A percentile compares a stretch with the other conserved stretches of the same genome.
Conservation (phyloP, 1,284 basidiomycete genomes). For the Meira nashicola region DNA sequence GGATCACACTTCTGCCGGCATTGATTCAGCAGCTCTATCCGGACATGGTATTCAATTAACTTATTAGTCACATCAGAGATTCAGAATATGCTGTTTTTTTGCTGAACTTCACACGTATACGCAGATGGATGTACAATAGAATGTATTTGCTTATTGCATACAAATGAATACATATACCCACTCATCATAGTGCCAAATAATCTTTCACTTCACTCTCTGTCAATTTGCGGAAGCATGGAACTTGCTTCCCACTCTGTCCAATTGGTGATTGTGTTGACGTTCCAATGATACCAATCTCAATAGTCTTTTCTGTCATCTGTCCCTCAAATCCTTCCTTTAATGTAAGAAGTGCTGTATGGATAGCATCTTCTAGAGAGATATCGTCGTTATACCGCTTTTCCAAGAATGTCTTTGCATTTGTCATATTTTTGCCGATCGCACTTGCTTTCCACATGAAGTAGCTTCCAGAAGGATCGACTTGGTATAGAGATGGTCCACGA, state of each 20-base stretch:
- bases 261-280: slow-evolving; percentile 50
- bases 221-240: slow-evolving; percentile 46
- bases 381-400: slow-evolving; percentile 98
- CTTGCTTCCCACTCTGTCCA: slow-evolving; percentile 24
- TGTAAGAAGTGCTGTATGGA: slow-evolving; percentile 96
- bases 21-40: not conserved
- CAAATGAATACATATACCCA: slow-evolving; percentile 3
- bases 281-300: slow-evolving; percentile 87
- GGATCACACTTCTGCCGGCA: slow-evolving; percentile 13
- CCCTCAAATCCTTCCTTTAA: slow-evolving; percentile 99
- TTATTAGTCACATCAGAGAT: not conserved
- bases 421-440: slow-evolving; percentile 99
- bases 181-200: slow-evolving; percentile 23
- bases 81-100: not conserved
- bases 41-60: not conserved
- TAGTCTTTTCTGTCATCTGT: slow-evolving; percentile 99
- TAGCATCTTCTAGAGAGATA: slow-evolving; percentile 96
- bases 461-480: slow-evolving; percentile 96
- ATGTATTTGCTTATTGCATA: not conserved
- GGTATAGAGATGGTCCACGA: slow-evolving; percentile 87
- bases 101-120: not conserved
- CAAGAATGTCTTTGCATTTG: slow-evolving; percentile 97
- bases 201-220: slow-evolving; percentile 42
- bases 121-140: not conserved
- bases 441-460: slow-evolving; percentile 97